These are phyloP conservation scores for Millerago galiae DNA, from an alignment of 805 yeast genomes.

Conservation along the genomic window DNA sequence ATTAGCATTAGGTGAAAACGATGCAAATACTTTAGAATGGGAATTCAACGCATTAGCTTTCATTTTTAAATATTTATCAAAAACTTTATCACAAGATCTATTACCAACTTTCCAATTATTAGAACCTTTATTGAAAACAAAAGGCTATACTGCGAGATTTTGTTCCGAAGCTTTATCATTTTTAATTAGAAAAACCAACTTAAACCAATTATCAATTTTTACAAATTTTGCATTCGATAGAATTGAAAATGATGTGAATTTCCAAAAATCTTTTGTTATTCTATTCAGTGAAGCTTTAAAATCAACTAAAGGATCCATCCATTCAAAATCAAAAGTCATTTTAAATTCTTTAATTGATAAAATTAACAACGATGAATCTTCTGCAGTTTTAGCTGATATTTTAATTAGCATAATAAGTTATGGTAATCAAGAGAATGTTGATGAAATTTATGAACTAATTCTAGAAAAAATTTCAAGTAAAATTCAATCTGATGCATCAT, in stretches of 20 bases:
- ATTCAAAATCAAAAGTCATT: slow-evolving; percentile 59
- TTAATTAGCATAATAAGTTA: slow-evolving; percentile 47
- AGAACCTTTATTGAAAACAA: slow-evolving; percentile 57
- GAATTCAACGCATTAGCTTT: slow-evolving; percentile 81
- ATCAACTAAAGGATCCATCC: slow-evolving; percentile 65
- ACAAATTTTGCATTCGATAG: slow-evolving; percentile 37
- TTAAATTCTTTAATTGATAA: slow-evolving; percentile 38
- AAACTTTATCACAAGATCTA: slow-evolving; percentile 54
- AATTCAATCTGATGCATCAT: slow-evolving; percentile 11
- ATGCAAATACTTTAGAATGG: slow-evolving; percentile 68
- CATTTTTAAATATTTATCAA: slow-evolving; percentile 79
- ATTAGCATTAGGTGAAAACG: slow-evolving; percentile 43
- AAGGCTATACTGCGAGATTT: slow-evolving; percentile 67
- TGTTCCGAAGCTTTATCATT: slow-evolving; percentile 90
- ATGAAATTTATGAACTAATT: slow-evolving; percentile 34
- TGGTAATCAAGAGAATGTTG: slow-evolving; percentile 43
- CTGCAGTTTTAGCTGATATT: slow-evolving; percentile 52
- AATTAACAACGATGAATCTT: slow-evolving; percentile 15
- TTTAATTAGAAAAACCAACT: slow-evolving; percentile 61
- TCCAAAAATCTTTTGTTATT: slow-evolving; percentile 49
- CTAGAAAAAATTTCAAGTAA: slow-evolving; percentile 18
- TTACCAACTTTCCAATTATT: slow-evolving; percentile 62
- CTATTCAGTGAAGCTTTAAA: slow-evolving; percentile 70
- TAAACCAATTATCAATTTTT: slow-evolving; percentile 39
- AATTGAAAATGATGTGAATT: slow-evolving; percentile 36